phyloP scores from a whole-genome alignment of 2,329 filamentous ascomycete genomes.

The Cladophialophora chaetospira region DNA sequence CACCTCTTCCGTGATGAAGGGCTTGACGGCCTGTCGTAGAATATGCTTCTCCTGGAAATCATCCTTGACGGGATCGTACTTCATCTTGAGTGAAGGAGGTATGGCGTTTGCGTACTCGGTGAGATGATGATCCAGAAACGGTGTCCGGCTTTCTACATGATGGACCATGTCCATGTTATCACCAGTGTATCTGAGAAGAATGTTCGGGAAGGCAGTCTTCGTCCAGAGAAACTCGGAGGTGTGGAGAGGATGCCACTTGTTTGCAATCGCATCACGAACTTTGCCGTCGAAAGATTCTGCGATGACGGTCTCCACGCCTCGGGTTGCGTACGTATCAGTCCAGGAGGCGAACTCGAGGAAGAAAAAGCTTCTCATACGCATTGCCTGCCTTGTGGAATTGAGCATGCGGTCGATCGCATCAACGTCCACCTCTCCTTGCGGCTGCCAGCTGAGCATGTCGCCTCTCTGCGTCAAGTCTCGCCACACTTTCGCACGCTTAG shows the following conservation, averaged over 20 bases:
- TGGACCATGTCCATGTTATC: slow-evolving; percentile 47
- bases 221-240: slow-evolving; percentile 43
- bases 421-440: background rate
- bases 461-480: background rate
- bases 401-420: too few relatives aligned
- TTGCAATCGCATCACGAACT: slow-evolving; percentile 35
- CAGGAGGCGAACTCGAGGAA: background rate
- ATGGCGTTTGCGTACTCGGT: slow-evolving; percentile 37
- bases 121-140: slow-evolving; percentile 39
- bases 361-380: background rate
- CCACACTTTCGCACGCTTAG: background rate
- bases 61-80: slow-evolving; percentile 33
- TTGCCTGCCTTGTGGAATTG: background rate
- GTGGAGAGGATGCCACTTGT: slow-evolving; percentile 47
- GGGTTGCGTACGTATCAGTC: background rate
- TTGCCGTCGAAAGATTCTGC: slow-evolving; percentile 32
- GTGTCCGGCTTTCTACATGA: slow-evolving; percentile 36
- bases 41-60: slow-evolving; percentile 53
- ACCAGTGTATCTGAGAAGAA: slow-evolving; percentile 47
- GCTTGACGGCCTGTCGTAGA: slow-evolving; percentile 52
- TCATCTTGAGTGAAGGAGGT: slow-evolving; percentile 40
- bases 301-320: background rate
- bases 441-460: background rate
- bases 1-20: slow-evolving; percentile 56
- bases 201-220: slow-evolving; percentile 42